Base-by-base conservation (phyloP, 202 grass and related monocot genomes). In the Panicum hallii region DNA sequence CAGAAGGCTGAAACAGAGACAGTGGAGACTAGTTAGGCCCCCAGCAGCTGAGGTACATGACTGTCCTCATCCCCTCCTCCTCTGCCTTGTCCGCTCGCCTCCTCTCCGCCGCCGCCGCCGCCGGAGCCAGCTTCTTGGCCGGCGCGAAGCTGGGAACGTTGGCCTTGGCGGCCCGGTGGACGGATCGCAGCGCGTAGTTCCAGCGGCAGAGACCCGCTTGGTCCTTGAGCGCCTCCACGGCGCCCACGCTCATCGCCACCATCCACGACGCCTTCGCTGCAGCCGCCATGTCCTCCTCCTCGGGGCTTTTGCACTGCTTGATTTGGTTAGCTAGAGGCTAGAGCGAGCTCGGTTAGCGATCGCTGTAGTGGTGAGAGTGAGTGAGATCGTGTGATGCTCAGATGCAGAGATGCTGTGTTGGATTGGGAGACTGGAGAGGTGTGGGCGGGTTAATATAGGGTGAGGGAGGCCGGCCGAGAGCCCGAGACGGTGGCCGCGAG, bases 211-310 rank as follows among this genome's bases (percentile, higher is more conserved):
- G 91, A 0, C 94, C 89, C 0, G 54, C 79, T 40, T 94, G 94
- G 60, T 94, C 94, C 85, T 97, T 97, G 74, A 94, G 86, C 5
- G 90, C 88, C 49, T 97, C 94, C 81, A 97, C 88, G 0, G 94
- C 87, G 10, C 75, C 91, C 5, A 97, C 70, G 74, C 91, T 92
- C 80, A 89, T 87, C 0, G 94, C 83, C 79, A 77, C 88, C 78
- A 78, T 83, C 88, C 83, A 85, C 9, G 91, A 90, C 2, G 83
- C 88, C 83, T 87, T 94, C 26, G 71, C 78, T 3, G 74, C 74
- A 1, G 63, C 57, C 3, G 69, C 84, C 91, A 90, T 93, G 15
- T 57, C 6, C 15, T 64, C n/a, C 11, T 11, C 43, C 4, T 62
- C 4, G 34, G 22, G 9, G 76, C 4, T 9, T 64, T 53, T 53